phyloP scores from a whole-genome alignment of 2,329 filamentous ascomycete genomes.

The Fusarium buxicola region DNA sequence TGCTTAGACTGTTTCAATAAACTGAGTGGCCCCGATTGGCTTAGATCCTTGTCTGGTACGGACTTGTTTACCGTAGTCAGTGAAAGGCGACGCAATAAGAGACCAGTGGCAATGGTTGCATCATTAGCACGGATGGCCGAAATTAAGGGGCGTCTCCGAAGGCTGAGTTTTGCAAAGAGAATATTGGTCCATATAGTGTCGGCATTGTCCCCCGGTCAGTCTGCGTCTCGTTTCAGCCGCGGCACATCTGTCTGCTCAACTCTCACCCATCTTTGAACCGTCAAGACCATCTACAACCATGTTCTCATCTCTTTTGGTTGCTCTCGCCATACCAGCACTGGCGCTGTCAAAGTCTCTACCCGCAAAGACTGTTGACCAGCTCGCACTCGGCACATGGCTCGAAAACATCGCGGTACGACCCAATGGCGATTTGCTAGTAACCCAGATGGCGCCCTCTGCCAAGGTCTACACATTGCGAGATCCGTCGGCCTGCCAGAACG shows the following conservation, averaged over 20 bases:
- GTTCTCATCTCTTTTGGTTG: conserved; percentile 8
- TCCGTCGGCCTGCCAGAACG: conserved; percentile 6
- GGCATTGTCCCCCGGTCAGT: no score
- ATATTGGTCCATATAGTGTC: not conserved
- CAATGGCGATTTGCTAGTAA: conserved; percentile 31
- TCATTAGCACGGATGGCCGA: no score
- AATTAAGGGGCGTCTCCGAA: no score
- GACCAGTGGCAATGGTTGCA: no score
- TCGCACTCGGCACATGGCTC: conserved; percentile 29
- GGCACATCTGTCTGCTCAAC: not conserved
- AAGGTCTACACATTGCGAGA: conserved; percentile 26
- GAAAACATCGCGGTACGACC: conserved; percentile 38
- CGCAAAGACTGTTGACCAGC: conserved; percentile 19
- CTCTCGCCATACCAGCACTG: conserved; percentile 6
- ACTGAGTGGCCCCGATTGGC: no score
- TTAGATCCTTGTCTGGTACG: no score
- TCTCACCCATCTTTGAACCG: not conserved
- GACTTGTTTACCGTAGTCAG: no score
- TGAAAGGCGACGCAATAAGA: no score
- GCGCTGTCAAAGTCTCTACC: conserved; percentile 22
- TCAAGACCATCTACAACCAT: conserved; percentile 3
- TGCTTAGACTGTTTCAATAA: no score
- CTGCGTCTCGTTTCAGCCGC: no score
- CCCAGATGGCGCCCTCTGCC: conserved; percentile 29
- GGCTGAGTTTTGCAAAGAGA: not conserved